A percentile compares a stretch with the other conserved stretches of the same genome.
Evolutionary conservation across 257 asterid species (phyloP).

Genomic region (Fraxinus cuspidata): DNA sequence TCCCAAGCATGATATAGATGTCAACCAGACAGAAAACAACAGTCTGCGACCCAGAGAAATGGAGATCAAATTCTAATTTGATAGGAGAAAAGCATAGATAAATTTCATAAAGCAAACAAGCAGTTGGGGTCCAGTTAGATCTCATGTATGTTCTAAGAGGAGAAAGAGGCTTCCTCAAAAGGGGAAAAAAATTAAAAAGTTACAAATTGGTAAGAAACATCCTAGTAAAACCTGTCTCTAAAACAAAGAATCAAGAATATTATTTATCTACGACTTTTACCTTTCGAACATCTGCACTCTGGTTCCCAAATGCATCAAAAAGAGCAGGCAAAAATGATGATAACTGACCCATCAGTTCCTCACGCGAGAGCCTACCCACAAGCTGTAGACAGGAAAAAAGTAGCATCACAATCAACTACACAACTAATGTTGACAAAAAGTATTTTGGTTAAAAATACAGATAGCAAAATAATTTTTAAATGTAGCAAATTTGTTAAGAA

Average conservation of each 20-base stretch:
- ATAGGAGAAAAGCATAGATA: background rate
- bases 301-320: constrained; percentile 95
- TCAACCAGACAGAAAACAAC: constrained; percentile 98
- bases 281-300: constrained; percentile 99
- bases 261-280: constrained; percentile 31
- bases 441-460: constrained; percentile 7
- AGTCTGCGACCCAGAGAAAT: constrained; percentile 62
- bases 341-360: constrained; percentile 83
- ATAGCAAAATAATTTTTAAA: background rate
- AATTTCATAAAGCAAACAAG: background rate
- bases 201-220: background rate
- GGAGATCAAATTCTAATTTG: constrained; percentile 11
- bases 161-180: background rate
- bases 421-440: constrained; percentile 13
- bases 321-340: constrained; percentile 92
- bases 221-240: background rate
- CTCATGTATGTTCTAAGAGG: background rate
- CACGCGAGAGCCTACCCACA: constrained; percentile 90
- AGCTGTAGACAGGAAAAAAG: constrained; percentile 55
- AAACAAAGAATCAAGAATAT: background rate
- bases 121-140: background rate
- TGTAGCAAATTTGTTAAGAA: background rate
- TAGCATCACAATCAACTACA: constrained; percentile 18
- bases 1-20: constrained; percentile 93
- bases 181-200: background rate